These are phyloP conservation scores for Hypoxylon fragiforme DNA, from an alignment of 495 filamentous ascomycete species.

Conservation along the genomic window DNA sequence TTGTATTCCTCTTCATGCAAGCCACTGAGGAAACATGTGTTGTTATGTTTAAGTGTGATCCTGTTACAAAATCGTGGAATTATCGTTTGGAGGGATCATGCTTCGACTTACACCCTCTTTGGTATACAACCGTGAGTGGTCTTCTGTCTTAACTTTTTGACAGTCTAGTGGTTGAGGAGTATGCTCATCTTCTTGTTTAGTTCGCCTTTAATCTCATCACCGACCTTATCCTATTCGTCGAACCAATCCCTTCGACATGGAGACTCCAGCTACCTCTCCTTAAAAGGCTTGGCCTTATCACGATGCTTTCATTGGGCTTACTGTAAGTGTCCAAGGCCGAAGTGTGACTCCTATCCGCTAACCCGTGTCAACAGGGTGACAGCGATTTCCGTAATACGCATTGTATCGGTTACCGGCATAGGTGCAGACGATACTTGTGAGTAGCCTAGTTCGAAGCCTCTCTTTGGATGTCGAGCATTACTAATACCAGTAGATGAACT, in stretches of 20 bases:
- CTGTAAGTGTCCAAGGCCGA: constrained; percentile 37
- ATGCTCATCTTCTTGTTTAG: constrained; percentile 16
- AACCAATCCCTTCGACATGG: constrained; percentile 37
- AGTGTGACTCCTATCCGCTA: neutral
- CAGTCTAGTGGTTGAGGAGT: constrained; percentile 1
- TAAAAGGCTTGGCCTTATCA: constrained; percentile 48
- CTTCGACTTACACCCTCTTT: constrained; percentile 29
- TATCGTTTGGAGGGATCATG: constrained; percentile 24
- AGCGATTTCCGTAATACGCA: constrained; percentile 25
- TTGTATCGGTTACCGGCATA: constrained; percentile 22
- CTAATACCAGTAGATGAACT: constrained; percentile 19
- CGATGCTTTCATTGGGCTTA: constrained; percentile 48
- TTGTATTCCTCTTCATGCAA: constrained; percentile 26
- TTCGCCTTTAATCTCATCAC: constrained; percentile 33
- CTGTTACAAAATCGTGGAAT: constrained; percentile 29
- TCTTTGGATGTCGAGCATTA: neutral
- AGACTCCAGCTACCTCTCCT: constrained; percentile 38
- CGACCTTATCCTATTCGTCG: constrained; percentile 33
- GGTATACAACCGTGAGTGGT: constrained; percentile 31
- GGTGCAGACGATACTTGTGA: constrained; percentile 20
- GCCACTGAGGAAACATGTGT: constrained; percentile 28
- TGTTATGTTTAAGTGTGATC: constrained; percentile 27
- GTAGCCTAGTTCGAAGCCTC: neutral
- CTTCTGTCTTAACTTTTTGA: neutral
- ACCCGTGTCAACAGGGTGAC: constrained; percentile 15